phyloP scores from a whole-genome alignment of 257 asterid species.

The Solanum bulbocastanum region DNA sequence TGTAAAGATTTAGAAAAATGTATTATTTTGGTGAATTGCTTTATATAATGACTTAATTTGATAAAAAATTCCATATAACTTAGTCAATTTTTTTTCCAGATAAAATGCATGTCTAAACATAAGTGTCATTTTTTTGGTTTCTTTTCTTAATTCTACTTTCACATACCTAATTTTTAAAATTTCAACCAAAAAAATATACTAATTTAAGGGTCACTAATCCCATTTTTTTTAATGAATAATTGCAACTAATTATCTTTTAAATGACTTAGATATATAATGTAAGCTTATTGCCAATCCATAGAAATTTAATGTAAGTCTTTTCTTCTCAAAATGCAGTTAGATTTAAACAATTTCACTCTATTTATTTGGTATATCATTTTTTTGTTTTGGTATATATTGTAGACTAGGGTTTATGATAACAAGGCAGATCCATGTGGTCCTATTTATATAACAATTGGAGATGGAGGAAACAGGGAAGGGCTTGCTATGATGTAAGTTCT shows the following conservation, averaged over 20 bases:
- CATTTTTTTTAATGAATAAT: not conserved
- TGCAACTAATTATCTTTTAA: not conserved
- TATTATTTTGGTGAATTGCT: too few species aligned
- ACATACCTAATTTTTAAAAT: not conserved
- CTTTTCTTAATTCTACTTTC: not conserved
- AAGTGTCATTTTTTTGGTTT: not conserved
- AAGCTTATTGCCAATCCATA: too few species aligned
- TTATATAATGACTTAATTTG: too few species aligned
- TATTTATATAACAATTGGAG: conserved; percentile 67
- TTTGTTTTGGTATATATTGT: conserved; percentile 4
- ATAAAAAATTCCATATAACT: not conserved
- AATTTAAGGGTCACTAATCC: not conserved
- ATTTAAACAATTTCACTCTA: not conserved
- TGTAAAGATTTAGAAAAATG: too few species aligned
- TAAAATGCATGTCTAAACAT: not conserved
- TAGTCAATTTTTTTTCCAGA: not conserved
- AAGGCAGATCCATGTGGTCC: conserved; percentile 63
- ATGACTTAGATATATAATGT: too few species aligned
- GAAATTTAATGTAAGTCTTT: not conserved
- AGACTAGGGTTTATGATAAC: conserved; percentile 67
- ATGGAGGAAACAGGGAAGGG: conserved; percentile 94
- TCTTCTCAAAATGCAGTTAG: not conserved
- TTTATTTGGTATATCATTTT: not conserved
- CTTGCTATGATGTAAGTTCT: conserved; percentile 59
- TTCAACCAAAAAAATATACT: not conserved